Conservation (phyloP, 331 rosid genomes). For the Spiraea crenata region DNA sequence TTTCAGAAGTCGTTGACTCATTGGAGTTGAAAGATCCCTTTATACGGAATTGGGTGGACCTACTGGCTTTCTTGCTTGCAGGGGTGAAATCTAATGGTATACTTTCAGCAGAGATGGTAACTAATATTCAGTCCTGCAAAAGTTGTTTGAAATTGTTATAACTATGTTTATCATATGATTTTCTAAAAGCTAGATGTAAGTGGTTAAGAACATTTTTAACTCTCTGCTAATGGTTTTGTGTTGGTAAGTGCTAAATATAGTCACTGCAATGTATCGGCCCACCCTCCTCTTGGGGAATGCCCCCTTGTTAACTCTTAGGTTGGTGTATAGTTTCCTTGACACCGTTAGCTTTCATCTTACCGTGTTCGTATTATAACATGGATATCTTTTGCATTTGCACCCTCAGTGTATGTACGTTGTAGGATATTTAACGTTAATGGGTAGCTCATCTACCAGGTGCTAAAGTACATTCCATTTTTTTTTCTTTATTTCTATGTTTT, state of each 20-base stretch:
- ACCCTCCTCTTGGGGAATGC: no score
- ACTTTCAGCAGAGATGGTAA: constrained; percentile 93
- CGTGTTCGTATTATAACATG: not conserved
- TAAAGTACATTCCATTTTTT: not conserved
- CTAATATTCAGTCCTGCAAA: constrained; percentile 16
- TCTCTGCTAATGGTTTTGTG: not conserved
- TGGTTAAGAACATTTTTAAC: not conserved
- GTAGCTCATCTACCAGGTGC: no score
- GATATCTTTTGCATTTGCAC: not conserved
- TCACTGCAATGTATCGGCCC: not conserved
- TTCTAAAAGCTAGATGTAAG: not conserved
- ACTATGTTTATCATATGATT: constrained; percentile 5
- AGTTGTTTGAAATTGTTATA: constrained; percentile 3
- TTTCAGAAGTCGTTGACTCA: constrained; percentile 74
- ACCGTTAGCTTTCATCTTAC: not conserved
- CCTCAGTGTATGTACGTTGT: not conserved
- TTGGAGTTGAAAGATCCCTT: constrained; percentile 75
- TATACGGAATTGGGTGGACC: constrained; percentile 80
- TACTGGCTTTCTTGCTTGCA: constrained; percentile 88
- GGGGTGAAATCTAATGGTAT: constrained; percentile 79
- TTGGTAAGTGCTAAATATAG: not conserved
- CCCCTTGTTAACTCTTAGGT: not conserved
- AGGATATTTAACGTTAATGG: not conserved
- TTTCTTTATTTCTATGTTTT: not conserved
- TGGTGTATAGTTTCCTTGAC: not conserved